Evolutionary conservation across 257 asterid species (phyloP).

Genomic region (Penstemon barbatus): DNA sequence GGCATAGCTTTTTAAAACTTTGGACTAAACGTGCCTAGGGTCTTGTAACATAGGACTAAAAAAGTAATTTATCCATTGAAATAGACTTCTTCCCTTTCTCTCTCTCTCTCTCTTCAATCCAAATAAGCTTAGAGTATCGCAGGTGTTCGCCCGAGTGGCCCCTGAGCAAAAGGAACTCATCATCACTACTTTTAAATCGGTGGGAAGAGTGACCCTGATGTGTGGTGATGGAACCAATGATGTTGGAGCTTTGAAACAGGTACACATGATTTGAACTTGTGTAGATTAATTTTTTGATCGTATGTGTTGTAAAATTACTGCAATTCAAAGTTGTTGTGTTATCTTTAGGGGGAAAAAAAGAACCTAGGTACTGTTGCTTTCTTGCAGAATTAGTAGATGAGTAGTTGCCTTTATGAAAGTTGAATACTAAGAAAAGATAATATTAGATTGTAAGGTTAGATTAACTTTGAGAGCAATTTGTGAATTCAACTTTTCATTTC

Average conservation of each 20-base stretch:
- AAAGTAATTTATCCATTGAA: too few relatives aligned
- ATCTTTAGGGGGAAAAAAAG: too few relatives aligned
- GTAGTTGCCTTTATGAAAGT: not conserved
- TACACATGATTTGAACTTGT: constrained; percentile 24
- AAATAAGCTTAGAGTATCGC: constrained; percentile 23
- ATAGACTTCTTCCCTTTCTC: not conserved
- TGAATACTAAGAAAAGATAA: not conserved
- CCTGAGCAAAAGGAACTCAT: constrained; percentile 99
- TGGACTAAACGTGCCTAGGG: too few relatives aligned
- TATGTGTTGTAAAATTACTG: not conserved
- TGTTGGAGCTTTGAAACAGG: constrained; percentile 99
- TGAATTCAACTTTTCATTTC: too few relatives aligned
- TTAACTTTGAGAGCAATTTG: too few relatives aligned
- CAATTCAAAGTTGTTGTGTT: constrained; percentile 5
- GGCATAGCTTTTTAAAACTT: too few relatives aligned
- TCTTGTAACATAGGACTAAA: too few relatives aligned
- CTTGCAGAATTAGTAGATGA: not conserved
- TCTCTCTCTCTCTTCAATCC: constrained; percentile 7
- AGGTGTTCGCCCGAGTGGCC: constrained; percentile 99
- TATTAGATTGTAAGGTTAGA: too few relatives aligned
- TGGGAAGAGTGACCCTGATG: constrained; percentile 94
- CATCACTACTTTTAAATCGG: constrained; percentile 87
- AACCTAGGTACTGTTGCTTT: too few relatives aligned
- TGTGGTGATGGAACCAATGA: constrained; percentile 99
- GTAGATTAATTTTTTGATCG: not conserved